Percentiles rank a stretch among this genome's conserved stretches.
Conservation (phyloP, 2,329 filamentous ascomycete species). For the Endothia cerciana region DNA sequence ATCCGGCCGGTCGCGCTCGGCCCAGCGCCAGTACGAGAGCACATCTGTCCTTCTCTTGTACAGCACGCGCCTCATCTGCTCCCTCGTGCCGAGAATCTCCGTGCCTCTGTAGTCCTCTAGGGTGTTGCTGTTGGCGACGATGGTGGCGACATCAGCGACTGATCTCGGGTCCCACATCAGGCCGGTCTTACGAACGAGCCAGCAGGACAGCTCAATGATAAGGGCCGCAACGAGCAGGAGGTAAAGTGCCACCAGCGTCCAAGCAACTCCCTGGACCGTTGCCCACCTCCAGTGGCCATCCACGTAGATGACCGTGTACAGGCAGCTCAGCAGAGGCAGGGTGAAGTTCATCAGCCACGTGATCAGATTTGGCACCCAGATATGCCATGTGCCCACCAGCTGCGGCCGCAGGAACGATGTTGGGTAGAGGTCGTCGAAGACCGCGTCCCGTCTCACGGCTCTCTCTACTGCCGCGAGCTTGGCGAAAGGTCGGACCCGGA, state of each 20-base stretch:
- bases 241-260: conserved; percentile 78
- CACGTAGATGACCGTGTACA: conserved; percentile 68
- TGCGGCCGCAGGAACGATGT: conserved; percentile 67
- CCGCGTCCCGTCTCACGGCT: conserved; percentile 62
- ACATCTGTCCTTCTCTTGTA: conserved; percentile 65
- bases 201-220: conserved; percentile 64
- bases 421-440: conserved; percentile 72
- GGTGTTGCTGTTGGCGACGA: conserved; percentile 81
- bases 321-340: conserved; percentile 77
- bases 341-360: conserved; percentile 82
- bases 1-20: conserved; percentile 55
- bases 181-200: conserved; percentile 69
- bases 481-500: conserved; percentile 77
- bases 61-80: conserved; percentile 57
- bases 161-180: conserved; percentile 84
- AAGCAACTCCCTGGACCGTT: conserved; percentile 75
- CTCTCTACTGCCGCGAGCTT: conserved; percentile 71
- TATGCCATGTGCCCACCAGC: conserved; percentile 64
- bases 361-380: conserved; percentile 67
- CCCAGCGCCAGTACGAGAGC: conserved; percentile 85
- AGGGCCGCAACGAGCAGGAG: conserved; percentile 64
- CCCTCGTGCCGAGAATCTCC: conserved; percentile 59
- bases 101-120: conserved; percentile 72
- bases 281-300: conserved; percentile 76
- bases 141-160: conserved; percentile 77